phyloP scores from a whole-genome alignment of 2,329 filamentous ascomycete genomes.

The Macroventuria anomochaeta region DNA sequence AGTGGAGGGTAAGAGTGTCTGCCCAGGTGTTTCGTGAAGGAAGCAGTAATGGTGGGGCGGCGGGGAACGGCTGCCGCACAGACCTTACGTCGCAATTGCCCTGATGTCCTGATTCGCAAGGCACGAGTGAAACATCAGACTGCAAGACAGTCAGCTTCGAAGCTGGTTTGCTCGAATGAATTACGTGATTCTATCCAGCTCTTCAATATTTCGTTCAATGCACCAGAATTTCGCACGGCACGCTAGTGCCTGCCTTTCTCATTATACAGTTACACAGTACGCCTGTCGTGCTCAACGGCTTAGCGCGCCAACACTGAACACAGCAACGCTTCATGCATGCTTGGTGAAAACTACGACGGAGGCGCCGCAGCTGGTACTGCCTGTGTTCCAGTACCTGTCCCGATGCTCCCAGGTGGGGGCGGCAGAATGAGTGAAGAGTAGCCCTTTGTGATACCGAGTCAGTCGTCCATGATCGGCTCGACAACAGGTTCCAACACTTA shows the following conservation, averaged over 20 bases:
- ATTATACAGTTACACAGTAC: conserved; percentile 27
- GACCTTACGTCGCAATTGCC: conserved; percentile 9
- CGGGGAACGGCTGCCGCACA: background rate
- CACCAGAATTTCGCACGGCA: background rate
- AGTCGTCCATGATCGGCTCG: conserved; percentile 8
- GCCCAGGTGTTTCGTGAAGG: conserved; percentile 21
- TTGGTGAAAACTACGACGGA: conserved; percentile 41
- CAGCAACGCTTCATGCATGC: conserved; percentile 16
- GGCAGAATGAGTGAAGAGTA: conserved; percentile 72
- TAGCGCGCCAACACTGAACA: conserved; percentile 11
- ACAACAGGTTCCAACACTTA: conserved; percentile 36
- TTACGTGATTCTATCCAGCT: conserved; percentile 6
- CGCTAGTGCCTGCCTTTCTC: background rate
- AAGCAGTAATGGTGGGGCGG: conserved; percentile 26
- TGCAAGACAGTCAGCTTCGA: background rate
- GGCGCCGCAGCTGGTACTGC: conserved; percentile 58
- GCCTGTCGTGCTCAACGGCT: conserved; percentile 18
- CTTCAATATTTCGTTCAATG: background rate
- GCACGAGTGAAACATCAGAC: conserved; percentile 10
- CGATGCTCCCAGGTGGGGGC: conserved; percentile 51
- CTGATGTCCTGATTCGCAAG: conserved; percentile 1
- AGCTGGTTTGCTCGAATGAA: conserved; percentile 2
- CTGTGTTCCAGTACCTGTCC: conserved; percentile 53
- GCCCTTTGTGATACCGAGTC: conserved; percentile 50
- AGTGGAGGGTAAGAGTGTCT: conserved; percentile 16